These are phyloP conservation scores for Rhynchosporium graminicola DNA, from an alignment of 2,329 filamentous ascomycete species.

Conservation along the genomic window DNA sequence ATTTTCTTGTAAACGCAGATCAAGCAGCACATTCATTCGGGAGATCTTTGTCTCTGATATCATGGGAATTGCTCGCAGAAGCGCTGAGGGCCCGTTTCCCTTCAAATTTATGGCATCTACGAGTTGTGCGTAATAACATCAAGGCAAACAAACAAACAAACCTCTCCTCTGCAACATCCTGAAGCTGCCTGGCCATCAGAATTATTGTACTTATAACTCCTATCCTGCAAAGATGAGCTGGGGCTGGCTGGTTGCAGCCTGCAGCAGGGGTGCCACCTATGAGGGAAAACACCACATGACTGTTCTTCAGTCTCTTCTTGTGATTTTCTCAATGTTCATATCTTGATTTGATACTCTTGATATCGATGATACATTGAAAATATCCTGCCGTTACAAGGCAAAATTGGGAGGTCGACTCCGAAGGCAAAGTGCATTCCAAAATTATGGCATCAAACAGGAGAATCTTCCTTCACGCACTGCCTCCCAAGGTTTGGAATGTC, in stretches of 20 bases:
- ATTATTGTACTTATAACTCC: no score
- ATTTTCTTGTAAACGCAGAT: not conserved
- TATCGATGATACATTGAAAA: not conserved
- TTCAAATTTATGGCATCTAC: no score
- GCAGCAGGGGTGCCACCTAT: not conserved
- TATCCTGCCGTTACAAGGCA: no score
- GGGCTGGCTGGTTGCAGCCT: not conserved
- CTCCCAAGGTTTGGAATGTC: no score
- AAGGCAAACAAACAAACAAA: no score
- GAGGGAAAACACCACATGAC: not conserved
- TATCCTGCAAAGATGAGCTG: slow-evolving; percentile 1
- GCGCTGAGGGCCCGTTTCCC: no score
- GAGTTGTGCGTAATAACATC: no score
- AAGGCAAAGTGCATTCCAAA: no score
- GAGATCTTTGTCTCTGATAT: not conserved
- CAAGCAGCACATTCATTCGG: not conserved
- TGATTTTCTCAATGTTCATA: not conserved
- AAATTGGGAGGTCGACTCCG: no score
- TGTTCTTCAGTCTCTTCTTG: not conserved
- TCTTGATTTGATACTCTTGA: not conserved
- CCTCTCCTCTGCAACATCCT: slow-evolving; percentile 1
- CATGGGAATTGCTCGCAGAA: not conserved
- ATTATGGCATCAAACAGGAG: no score
- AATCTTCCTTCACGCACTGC: no score
- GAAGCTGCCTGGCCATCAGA: not conserved